Base-by-base conservation (phyloP, 129 eudicot species). In the Flaveria ramosissima region DNA sequence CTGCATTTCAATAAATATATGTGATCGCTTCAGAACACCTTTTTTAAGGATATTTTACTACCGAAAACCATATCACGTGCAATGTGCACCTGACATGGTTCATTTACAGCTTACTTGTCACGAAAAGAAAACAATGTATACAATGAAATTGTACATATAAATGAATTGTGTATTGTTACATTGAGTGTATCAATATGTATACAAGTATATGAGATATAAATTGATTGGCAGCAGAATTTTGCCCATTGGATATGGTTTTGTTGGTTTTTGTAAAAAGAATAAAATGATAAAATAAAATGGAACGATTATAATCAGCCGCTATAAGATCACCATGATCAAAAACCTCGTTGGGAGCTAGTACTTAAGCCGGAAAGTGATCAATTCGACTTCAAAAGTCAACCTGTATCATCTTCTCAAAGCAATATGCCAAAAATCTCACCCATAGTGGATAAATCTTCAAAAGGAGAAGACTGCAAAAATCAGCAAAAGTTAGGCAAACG, bases 141-240 rank as follows among this genome's bases (percentile, higher is more conserved):
- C 48, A 41, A 36, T 16, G 23, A 68, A 39, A 53, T n/a, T 56
- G 17, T 80, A 2, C 20, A 15, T 64, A 27, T 19, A 72, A 72
- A 21, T 16, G 45, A 79, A 71, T 19, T 32, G 7, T 50, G 66
- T 32, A 47, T 23, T 39, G 17, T 19, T 17, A 42, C 12, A 21
- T 14, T 45, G 20, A 48, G 52, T 39, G 70, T 26, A 51, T n/a
- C 65, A 67, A 66, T 67, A 77, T 42, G 59, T 26, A 55, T 24
- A 55, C 57, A 77, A 4, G 59, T 77, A 14, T 78, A 59, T 70
- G 81, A 60, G 77, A 57, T 46, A 17, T 32, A n/a, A 23, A 77
- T 41, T 66, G 30, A 51, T 51, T 24, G 27, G 81, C 68, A 26
- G 39, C 23, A 48, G 46, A 66, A 74, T 43, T 74, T 75, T 65